These are phyloP conservation scores for Herpetomonas samuelpessoai DNA, from an alignment of 208 protist species.

Conservation along the genomic window DNA sequence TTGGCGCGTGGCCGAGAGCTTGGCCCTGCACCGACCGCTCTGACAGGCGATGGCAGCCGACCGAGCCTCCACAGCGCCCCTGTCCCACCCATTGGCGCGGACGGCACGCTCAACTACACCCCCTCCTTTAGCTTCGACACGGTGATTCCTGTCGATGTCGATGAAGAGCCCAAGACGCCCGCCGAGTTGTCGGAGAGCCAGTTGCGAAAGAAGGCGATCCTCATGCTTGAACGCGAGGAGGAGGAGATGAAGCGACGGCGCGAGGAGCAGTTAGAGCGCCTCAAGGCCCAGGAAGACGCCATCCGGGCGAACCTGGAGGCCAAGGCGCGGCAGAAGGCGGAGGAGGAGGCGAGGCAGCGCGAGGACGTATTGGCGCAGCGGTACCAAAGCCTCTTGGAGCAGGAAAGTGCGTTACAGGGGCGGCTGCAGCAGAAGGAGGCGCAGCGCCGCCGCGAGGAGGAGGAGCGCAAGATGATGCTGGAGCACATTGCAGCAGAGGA, in stretches of 20 bases:
- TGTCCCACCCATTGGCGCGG: background rate
- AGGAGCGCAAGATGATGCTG: conserved; percentile 32
- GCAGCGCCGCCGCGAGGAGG: conserved; percentile 21
- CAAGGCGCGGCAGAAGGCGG: conserved; percentile 8
- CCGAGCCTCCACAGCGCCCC: too few species aligned
- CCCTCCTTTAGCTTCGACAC: background rate
- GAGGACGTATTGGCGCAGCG: conserved; percentile 27
- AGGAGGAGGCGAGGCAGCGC: conserved; percentile 28
- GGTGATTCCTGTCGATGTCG: conserved; percentile 2
- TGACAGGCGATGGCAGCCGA: too few species aligned
- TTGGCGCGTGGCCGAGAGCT: conserved; percentile 30
- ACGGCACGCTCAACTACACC: conserved; percentile 1
- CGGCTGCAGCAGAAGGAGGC: conserved; percentile 30
- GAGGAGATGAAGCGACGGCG: conserved; percentile 25
- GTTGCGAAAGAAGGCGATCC: conserved; percentile 63
- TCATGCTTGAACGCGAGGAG: conserved; percentile 74
- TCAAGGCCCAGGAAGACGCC: conserved; percentile 7
- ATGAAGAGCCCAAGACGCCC: background rate
- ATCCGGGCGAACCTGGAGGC: conserved; percentile 9
- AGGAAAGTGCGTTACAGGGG: conserved; percentile 38
- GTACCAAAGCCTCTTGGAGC: conserved; percentile 26
- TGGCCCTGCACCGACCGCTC: background rate
- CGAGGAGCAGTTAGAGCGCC: conserved; percentile 16
- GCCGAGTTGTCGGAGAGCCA: conserved; percentile 13
- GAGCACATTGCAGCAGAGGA: conserved; percentile 64